A percentile compares a stretch with the other conserved stretches of the same genome.
These are phyloP conservation scores for Rhizophlyctis rosea DNA, from an alignment of 192 early-diverging fungal genomes.

Conservation along the genomic window DNA sequence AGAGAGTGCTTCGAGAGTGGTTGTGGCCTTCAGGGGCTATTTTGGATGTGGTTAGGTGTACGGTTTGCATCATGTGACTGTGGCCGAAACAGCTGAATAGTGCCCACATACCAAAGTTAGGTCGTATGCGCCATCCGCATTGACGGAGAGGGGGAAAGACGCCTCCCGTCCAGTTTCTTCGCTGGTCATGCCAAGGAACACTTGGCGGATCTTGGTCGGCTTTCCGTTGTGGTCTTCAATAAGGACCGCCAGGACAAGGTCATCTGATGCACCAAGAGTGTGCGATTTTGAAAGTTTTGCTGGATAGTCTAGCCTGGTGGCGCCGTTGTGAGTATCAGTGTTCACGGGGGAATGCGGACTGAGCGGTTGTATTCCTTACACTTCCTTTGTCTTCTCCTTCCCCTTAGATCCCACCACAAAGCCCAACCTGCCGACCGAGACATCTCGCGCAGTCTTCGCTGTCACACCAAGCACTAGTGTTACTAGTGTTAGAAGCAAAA, in stretches of 20 bases:
- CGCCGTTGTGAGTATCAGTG: too few relatives aligned
- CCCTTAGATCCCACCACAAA: too few relatives aligned
- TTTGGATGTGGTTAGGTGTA: neutral
- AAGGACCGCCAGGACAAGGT: slow-evolving; percentile 3
- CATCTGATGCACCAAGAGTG: neutral
- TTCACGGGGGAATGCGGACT: too few relatives aligned
- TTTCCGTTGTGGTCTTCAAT: slow-evolving; percentile 4
- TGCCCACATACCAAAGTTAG: slow-evolving; percentile 24
- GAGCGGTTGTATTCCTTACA: too few relatives aligned
- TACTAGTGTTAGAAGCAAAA: too few relatives aligned
- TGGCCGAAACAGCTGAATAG: neutral
- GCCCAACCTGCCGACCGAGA: too few relatives aligned
- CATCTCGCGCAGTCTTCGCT: too few relatives aligned
- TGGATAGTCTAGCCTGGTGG: neutral
- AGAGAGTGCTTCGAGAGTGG: neutral
- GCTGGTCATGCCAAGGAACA: slow-evolving; percentile 12
- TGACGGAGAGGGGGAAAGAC: slow-evolving; percentile 4
- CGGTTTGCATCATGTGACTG: neutral
- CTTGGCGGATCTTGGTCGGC: slow-evolving; percentile 8
- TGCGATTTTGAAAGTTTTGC: neutral
- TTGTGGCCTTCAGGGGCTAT: slow-evolving; percentile 22
- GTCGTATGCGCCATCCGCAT: slow-evolving; percentile 9
- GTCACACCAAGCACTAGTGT: too few relatives aligned
- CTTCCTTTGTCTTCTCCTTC: too few relatives aligned
- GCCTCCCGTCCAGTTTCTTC: slow-evolving; percentile 7